Conservation (phyloP, 1,139 yeast species). For the Scheffersomyces quercinus region DNA sequence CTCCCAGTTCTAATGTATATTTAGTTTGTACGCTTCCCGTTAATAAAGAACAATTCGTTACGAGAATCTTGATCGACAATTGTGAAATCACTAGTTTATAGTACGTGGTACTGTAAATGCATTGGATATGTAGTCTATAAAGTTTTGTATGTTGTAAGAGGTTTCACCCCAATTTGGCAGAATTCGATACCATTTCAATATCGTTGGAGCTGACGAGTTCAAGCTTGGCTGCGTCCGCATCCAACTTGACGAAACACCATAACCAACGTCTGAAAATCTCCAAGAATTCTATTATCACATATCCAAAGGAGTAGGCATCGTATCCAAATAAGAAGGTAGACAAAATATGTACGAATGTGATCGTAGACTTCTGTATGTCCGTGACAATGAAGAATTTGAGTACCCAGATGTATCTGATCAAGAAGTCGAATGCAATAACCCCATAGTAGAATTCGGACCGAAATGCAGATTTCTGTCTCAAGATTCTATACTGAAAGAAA, state of each 20-base stretch:
- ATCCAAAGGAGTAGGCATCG: constrained; percentile 57
- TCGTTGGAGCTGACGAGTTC: constrained; percentile 12
- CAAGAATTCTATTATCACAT: constrained; percentile 62
- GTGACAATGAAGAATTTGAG: constrained; percentile 45
- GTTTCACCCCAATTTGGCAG: not conserved
- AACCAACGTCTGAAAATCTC: constrained; percentile 83
- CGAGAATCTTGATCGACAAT: too few relatives aligned
- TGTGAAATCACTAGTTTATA: too few relatives aligned
- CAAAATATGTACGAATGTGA: constrained; percentile 14
- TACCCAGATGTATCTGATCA: constrained; percentile 75
- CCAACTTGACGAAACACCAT: constrained; percentile 86
- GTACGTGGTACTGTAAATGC: too few relatives aligned
- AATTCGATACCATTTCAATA: constrained; percentile 16
- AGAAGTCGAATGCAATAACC: constrained; percentile 62
- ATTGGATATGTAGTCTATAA: not conserved
- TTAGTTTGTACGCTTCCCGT: too few relatives aligned
- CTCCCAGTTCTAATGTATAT: too few relatives aligned
- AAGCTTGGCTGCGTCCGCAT: constrained; percentile 64
- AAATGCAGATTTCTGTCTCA: constrained; percentile 25
- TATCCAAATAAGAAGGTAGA: constrained; percentile 39
- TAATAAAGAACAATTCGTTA: too few relatives aligned
- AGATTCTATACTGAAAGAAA: constrained; percentile 9
- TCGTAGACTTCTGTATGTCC: constrained; percentile 18
- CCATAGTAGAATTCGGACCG: constrained; percentile 41
- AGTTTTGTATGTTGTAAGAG: not conserved